These are phyloP conservation scores for Elsinoe fawcettii DNA, from an alignment of 2,329 filamentous ascomycete species.

Conservation along the genomic window DNA sequence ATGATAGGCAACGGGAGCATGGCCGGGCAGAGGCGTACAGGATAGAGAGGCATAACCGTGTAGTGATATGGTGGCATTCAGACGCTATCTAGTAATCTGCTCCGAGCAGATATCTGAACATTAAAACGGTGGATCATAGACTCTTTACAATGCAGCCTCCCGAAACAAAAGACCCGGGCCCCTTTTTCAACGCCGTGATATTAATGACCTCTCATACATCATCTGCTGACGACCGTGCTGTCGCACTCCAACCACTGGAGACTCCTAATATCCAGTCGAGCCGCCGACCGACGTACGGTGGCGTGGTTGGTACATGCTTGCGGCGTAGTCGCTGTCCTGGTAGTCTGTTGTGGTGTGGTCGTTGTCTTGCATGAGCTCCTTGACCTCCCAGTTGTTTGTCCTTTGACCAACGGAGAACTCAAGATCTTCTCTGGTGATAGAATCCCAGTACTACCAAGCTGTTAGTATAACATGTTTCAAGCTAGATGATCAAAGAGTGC, in stretches of 20 bases:
- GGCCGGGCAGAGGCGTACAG: background rate
- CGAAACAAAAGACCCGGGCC: background rate
- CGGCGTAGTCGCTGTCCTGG: slow-evolving; percentile 56
- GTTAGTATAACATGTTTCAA: background rate
- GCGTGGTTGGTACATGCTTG: slow-evolving; percentile 36
- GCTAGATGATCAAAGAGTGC: slow-evolving; percentile 19
- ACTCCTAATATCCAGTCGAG: slow-evolving; percentile 11
- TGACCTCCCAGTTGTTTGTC: slow-evolving; percentile 97
- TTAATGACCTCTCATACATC: background rate
- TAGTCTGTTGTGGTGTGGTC: slow-evolving; percentile 68
- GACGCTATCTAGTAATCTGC: slow-evolving; percentile 1
- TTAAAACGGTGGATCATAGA: background rate
- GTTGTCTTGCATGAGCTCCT: slow-evolving; percentile 81
- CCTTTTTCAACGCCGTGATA: slow-evolving; percentile 8
- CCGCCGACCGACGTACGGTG: slow-evolving; percentile 19
- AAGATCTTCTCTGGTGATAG: slow-evolving; percentile 94
- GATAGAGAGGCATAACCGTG: background rate
- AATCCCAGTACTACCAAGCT: slow-evolving; percentile 83
- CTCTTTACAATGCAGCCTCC: background rate
- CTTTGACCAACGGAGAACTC: slow-evolving; percentile 95
- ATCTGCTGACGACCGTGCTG: background rate
- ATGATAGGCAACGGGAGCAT: background rate
- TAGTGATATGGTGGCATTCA: background rate
- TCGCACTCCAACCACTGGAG: background rate
- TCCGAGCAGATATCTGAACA: slow-evolving; percentile 2